Conservation (phyloP, 805 yeast species). For the Teunomyces panamensis region DNA sequence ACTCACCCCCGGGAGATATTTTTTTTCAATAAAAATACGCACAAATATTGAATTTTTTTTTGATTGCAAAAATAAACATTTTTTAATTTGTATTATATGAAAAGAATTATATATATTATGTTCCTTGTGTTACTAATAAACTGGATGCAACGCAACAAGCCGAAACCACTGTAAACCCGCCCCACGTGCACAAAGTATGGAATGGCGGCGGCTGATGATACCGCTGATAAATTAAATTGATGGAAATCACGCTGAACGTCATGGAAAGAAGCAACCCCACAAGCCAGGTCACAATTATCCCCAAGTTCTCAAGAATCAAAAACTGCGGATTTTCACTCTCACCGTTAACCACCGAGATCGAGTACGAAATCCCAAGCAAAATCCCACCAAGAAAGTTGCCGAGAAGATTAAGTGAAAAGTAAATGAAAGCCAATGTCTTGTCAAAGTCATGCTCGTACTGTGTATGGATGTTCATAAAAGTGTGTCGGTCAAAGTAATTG, state of each 20-base stretch:
- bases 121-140: constrained; percentile 1
- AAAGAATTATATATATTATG: background rate
- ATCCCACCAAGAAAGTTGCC: constrained; percentile 38
- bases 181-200: constrained; percentile 24
- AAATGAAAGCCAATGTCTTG: constrained; percentile 32
- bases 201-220: constrained; percentile 24
- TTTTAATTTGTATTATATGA: too few species aligned
- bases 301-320: constrained; percentile 26
- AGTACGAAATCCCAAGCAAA: constrained; percentile 38
- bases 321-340: constrained; percentile 18
- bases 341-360: constrained; percentile 22
- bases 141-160: constrained; percentile 19
- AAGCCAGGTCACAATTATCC: constrained; percentile 29
- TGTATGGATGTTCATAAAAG: constrained; percentile 17
- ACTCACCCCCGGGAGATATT: constrained; percentile 48
- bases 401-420: constrained; percentile 33
- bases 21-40: constrained; percentile 9
- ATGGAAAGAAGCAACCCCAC: constrained; percentile 33
- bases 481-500: constrained; percentile 17
- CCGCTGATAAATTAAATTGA: constrained; percentile 32
- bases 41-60: too few species aligned
- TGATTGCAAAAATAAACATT: background rate
- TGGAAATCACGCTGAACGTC: constrained; percentile 32
- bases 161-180: constrained; percentile 21
- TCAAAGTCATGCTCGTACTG: constrained; percentile 35